Conservation (phyloP, 352 stramenopile species). For the Aphanomyces cochlioides region DNA sequence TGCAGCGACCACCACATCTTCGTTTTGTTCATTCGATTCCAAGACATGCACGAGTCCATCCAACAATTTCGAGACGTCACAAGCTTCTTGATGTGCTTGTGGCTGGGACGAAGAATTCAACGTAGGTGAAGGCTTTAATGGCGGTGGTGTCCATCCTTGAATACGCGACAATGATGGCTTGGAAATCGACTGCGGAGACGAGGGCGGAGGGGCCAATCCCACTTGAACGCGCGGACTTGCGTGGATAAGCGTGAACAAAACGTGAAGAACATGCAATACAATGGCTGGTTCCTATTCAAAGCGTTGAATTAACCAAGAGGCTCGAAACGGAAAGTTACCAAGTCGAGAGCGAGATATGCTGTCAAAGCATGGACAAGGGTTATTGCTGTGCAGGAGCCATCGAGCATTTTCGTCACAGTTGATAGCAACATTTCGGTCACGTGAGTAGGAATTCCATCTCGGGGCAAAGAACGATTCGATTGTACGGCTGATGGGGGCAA, state of each 20-base stretch:
- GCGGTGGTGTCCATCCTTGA: too few species aligned
- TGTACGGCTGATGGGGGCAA: slow-evolving; percentile 10
- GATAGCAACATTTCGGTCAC: neutral
- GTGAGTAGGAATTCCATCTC: neutral
- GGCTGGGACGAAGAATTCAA: too few species aligned
- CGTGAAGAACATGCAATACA: neutral
- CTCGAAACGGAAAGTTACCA: neutral
- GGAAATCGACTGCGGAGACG: too few species aligned
- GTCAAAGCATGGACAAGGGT: neutral
- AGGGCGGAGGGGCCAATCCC: neutral
- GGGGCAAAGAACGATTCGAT: neutral
- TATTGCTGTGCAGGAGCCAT: neutral
- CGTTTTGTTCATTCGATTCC: too few species aligned
- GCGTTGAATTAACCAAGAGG: neutral
- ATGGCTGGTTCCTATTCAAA: neutral
- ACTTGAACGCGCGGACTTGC: neutral
- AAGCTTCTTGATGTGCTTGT: too few species aligned
- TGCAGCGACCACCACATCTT: too few species aligned
- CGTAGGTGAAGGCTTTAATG: too few species aligned
- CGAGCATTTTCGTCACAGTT: neutral
- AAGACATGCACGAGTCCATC: too few species aligned
- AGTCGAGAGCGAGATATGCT: neutral
- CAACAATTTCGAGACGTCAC: too few species aligned
- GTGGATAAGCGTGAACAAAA: slow-evolving; percentile 1
- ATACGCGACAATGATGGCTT: too few species aligned